Evolutionary conservation across 257 asterid species (phyloP), one percentile per base, ranked within the genome.

Genomic region (Schizonepeta tenuifolia): DNA sequence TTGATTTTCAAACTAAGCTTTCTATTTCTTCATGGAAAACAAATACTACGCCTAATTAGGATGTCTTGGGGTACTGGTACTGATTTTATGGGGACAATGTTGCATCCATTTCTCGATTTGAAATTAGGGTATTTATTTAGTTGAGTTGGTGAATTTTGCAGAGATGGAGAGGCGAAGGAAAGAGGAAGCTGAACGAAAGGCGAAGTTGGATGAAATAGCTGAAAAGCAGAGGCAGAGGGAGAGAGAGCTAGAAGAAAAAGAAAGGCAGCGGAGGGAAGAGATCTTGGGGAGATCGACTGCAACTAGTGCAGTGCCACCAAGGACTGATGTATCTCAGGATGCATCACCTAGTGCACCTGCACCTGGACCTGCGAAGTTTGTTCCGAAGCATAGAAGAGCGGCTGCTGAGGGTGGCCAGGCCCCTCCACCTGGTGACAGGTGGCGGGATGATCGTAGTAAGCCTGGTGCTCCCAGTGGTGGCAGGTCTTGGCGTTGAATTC

Each of bases 131-230:
- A 38, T 36, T 36, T 38, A 38, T 1, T 47, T 47, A 47, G 7
- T 47, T 47, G 54, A 15, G 54, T 47, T 47, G 10, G 49, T 47
- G 20, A 18, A n/a, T 8, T 40, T 70, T 59, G 41, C 62, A 73
- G 77, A 73, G 65, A 64, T 64, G 71, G 77, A 63, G 77, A 64
- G 64, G 26, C 66, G 71, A 14, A 73, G 64, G 77, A 73, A 63
- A 41, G 77, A 64, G 66, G 77, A 73, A 64, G 77, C 77, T 3
- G 77, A 73, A 22, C 36, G 66, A n/a, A 73, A 53, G 72, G 72
- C 72, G 0, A 73, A 73, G 59, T 65, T 64, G 58, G 77, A 73
- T 24, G 72, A 64, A 64, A 73, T 73, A n/a, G 72, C 72, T 40
- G 77, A 73, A 24, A 73, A 73, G 26, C 77, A 64, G 64, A 73